These are phyloP conservation scores for Fusarium setosum DNA, from an alignment of 2,329 filamentous ascomycete species.

Conservation along the genomic window DNA sequence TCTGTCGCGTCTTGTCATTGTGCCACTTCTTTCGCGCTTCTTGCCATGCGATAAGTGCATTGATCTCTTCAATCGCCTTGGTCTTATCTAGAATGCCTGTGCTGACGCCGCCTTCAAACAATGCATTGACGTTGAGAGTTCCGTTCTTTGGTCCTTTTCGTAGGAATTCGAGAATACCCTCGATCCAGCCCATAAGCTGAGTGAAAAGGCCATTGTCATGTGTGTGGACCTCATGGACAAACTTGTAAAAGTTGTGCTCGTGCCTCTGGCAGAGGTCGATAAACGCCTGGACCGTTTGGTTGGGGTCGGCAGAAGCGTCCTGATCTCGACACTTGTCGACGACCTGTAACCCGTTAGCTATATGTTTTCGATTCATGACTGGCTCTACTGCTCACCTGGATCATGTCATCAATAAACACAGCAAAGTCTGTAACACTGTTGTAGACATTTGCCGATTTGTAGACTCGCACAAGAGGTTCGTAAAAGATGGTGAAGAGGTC, in stretches of 20 bases:
- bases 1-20: slow-evolving; percentile 95
- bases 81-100: slow-evolving; percentile 75
- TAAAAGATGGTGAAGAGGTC: slow-evolving; percentile 99
- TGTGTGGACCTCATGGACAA: slow-evolving; percentile 96
- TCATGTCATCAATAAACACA: slow-evolving; percentile 91
- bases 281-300: slow-evolving; percentile 97
- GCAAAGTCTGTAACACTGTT: slow-evolving; percentile 97
- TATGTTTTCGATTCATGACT: neutral
- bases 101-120: slow-evolving; percentile 84
- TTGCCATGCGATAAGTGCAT: slow-evolving; percentile 91
- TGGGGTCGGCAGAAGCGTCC: slow-evolving; percentile 93
- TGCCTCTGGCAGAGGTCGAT: slow-evolving; percentile 96
- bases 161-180: slow-evolving; percentile 93
- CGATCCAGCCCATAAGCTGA: slow-evolving; percentile 96
- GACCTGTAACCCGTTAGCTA: slow-evolving; percentile 55
- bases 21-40: slow-evolving; percentile 98
- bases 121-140: slow-evolving; percentile 91
- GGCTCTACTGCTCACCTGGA: slow-evolving; percentile 67
- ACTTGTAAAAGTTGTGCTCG: slow-evolving; percentile 98
- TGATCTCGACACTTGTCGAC: slow-evolving; percentile 74
- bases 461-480: slow-evolving; percentile 94
- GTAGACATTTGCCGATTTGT: slow-evolving; percentile 99
- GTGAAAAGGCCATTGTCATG: slow-evolving; percentile 98
- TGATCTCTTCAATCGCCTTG: slow-evolving; percentile 82
- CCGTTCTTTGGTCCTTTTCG: slow-evolving; percentile 87